These are phyloP conservation scores for Agrocybe pediades DNA, from an alignment of 768 basidiomycete genomes.

Conservation along the genomic window DNA sequence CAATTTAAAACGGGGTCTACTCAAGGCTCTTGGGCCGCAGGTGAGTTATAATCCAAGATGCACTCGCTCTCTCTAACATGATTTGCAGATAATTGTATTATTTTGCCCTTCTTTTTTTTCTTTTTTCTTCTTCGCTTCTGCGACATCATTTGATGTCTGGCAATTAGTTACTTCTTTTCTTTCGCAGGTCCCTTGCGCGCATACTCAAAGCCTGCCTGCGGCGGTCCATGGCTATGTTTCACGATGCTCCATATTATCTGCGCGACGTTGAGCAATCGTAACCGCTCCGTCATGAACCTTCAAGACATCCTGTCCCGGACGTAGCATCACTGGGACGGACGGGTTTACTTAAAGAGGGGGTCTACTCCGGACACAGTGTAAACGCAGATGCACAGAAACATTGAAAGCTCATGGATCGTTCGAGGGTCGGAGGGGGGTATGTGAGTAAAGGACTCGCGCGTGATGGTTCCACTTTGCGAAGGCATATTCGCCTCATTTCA, in stretches of 20 bases:
- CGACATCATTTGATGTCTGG: neutral
- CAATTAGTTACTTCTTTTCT: neutral
- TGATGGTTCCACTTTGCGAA: no score
- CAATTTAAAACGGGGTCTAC: no score
- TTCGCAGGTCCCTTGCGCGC: neutral
- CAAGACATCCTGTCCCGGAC: neutral
- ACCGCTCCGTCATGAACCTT: conserved; percentile 5
- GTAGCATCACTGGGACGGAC: conserved; percentile 6
- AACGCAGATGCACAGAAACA: conserved; percentile 1
- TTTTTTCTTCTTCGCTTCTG: neutral
- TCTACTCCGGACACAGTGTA: conserved; percentile 9
- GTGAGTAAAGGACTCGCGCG: no score
- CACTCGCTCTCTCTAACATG: no score
- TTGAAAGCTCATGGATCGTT: conserved; percentile 1
- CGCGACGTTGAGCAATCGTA: conserved; percentile 8
- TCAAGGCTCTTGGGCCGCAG: no score
- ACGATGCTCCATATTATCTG: conserved; percentile 6
- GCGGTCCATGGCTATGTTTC: neutral
- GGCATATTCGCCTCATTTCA: no score
- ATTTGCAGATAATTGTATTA: no score
- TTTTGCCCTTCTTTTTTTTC: neutral
- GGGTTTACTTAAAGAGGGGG: conserved; percentile 8
- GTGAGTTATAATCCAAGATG: neutral
- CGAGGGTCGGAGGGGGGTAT: neutral
- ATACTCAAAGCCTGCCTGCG: neutral